phyloP scores from a whole-genome alignment of 495 filamentous ascomycete genomes.

The Trichoderma parareesei region DNA sequence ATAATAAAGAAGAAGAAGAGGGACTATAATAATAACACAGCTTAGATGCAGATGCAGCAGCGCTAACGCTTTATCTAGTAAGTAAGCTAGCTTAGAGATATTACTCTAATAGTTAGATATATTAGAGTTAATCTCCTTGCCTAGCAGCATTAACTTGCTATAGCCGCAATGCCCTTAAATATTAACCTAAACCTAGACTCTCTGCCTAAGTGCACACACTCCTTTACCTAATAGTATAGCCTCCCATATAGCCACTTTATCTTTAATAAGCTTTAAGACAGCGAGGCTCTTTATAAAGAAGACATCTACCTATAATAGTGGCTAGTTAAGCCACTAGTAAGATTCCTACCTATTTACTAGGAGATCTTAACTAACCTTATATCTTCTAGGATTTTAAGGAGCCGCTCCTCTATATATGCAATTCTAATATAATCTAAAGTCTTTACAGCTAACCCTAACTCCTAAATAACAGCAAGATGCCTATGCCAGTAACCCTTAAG shows the following conservation, averaged over 20 bases:
- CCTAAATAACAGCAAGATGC: background rate
- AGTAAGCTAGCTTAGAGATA: background rate
- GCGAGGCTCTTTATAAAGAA: background rate
- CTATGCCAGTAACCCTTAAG: background rate
- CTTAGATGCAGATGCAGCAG: background rate
- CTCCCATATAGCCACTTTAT: background rate
- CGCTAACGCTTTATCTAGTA: background rate
- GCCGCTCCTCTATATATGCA: background rate
- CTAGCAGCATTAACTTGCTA: background rate
- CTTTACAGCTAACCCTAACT: background rate
- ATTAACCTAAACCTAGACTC: background rate
- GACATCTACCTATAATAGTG: background rate
- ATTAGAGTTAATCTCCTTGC: background rate
- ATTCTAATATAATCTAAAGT: background rate
- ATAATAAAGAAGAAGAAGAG: no score
- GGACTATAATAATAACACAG: background rate
- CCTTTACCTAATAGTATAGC: background rate
- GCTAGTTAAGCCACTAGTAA: background rate
- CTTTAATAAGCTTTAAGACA: background rate
- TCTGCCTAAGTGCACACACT: background rate
- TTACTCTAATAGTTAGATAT: background rate
- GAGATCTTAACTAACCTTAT: background rate
- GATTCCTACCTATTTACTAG: background rate
- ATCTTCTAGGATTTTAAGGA: background rate
- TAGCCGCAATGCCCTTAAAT: background rate